Percentiles rank a stretch among this genome's conserved stretches.
Conservation (phyloP, 1,284 basidiomycete species). For the Cutaneotrichosporon cyanovorans region DNA sequence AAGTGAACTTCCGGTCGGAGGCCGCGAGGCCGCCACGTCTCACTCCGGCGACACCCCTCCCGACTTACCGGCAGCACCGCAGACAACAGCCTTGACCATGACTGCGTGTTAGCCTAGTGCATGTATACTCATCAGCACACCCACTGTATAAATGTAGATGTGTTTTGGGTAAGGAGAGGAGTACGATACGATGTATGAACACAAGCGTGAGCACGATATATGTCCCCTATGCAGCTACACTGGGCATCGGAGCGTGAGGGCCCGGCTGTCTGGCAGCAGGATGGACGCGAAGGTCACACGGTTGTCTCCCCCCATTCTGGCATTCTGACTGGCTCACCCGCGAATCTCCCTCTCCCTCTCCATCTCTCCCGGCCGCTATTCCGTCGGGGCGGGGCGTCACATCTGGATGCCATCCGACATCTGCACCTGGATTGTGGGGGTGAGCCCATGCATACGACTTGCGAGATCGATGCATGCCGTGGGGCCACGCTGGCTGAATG, state of each 20-base stretch:
- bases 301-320: no score
- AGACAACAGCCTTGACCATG: conserved; percentile 89
- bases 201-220: neutral
- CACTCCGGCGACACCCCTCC: neutral
- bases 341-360: no score
- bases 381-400: no score
- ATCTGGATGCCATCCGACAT: no score
- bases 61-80: conserved; percentile 73
- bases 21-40: neutral
- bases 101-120: conserved; percentile 18
- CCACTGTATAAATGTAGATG: neutral
- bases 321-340: no score
- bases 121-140: conserved; percentile 5
- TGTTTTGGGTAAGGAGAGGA: conserved; percentile 2
- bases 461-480: no score
- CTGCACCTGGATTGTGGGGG: no score
- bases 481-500: no score
- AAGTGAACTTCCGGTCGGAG: neutral
- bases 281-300: no score
- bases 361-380: no score
- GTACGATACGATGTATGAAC: neutral
- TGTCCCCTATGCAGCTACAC: neutral
- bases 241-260: neutral
- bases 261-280: no score
- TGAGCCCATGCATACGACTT: no score